Conservation (phyloP, 345 rosid species). For the Eucalyptus cladocalyx region DNA sequence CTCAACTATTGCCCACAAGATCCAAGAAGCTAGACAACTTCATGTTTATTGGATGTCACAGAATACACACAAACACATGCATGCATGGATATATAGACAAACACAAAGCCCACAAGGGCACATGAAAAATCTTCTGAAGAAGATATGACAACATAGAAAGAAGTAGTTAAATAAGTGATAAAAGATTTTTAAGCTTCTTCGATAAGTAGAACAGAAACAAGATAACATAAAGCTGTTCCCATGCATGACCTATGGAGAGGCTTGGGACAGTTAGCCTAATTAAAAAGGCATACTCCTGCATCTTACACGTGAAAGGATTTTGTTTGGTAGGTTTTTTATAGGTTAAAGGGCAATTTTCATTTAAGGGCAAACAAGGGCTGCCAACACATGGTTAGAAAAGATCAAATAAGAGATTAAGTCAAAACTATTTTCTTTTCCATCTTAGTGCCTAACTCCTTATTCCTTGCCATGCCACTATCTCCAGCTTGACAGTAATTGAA, state of each 20-base stretch:
- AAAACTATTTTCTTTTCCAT: background rate
- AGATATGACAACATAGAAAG: background rate
- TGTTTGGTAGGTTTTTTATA: background rate
- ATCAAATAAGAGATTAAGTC: background rate
- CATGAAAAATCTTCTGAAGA: background rate
- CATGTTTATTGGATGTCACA: background rate
- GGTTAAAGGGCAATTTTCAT: background rate
- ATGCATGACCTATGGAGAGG: background rate
- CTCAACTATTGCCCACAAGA: background rate
- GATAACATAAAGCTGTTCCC: background rate
- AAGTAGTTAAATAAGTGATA: background rate
- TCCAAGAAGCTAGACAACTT: background rate
- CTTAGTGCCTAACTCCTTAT: background rate
- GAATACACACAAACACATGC: background rate
- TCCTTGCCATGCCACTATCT: background rate
- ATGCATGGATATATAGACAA: background rate
- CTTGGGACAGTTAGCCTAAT: background rate
- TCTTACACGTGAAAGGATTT: background rate
- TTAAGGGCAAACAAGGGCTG: background rate
- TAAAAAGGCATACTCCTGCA: background rate
- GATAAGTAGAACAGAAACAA: background rate
- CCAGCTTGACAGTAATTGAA: background rate
- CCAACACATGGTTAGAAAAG: background rate
- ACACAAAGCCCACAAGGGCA: background rate
- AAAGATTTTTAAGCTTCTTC: background rate